Evolutionary conservation across 2,329 filamentous ascomycete species (phyloP).

Genomic region (Colletotrichum sp.): DNA sequence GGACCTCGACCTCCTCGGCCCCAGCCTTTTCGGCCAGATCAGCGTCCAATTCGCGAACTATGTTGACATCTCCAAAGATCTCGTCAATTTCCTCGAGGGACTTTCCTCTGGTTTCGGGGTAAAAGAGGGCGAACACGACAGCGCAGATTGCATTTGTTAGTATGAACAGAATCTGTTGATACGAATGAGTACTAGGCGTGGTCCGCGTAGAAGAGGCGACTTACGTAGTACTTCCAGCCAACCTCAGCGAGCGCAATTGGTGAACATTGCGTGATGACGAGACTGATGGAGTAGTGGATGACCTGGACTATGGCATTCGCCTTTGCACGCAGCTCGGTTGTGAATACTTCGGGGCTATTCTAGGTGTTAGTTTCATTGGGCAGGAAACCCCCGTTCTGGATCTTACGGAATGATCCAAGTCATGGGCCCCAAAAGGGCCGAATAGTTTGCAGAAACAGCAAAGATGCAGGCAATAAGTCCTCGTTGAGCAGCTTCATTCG

Average conservation of each 20-base stretch:
- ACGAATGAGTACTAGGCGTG: rapidly evolving
- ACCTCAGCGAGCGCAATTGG: constrained; percentile 41
- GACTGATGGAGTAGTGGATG: constrained; percentile 43
- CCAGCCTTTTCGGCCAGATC: constrained; percentile 24
- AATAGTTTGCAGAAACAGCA: constrained; percentile 41
- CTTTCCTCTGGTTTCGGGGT: constrained; percentile 32
- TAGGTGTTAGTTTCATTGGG: neutral
- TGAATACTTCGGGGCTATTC: constrained; percentile 43
- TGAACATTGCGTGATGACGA: constrained; percentile 45
- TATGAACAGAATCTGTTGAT: constrained; percentile 39
- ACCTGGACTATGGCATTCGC: constrained; percentile 45
- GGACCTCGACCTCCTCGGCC: constrained; percentile 12
- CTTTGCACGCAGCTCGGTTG: constrained; percentile 43
- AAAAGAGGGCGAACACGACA: neutral
- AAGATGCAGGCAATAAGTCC: constrained; percentile 46
- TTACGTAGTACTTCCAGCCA: constrained; percentile 46
- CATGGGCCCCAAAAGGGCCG: constrained; percentile 42
- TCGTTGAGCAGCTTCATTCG: constrained; percentile 40
- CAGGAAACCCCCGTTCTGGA: neutral
- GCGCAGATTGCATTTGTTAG: constrained; percentile 42
- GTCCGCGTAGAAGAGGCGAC: neutral
- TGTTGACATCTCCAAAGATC: constrained; percentile 41
- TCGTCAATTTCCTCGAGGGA: constrained; percentile 44
- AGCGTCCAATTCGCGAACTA: constrained; percentile 24
- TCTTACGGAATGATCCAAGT: constrained; percentile 47